Evolutionary conservation across 257 asterid species (phyloP).

Genomic region (Solanum chiquidenum): DNA sequence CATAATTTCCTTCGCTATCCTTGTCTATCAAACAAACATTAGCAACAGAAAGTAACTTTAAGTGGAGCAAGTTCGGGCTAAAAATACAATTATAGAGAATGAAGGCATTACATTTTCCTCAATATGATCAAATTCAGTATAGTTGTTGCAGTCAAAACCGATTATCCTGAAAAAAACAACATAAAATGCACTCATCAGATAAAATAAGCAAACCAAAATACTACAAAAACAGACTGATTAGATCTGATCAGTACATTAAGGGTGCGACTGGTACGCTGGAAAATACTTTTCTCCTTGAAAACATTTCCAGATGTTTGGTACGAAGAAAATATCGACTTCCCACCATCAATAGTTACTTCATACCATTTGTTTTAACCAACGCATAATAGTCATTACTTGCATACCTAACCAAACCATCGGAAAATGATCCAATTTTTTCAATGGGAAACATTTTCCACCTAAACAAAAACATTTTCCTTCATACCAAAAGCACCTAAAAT

Average conservation of each 20-base stretch:
- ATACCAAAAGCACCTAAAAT: neutral
- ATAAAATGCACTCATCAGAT: neutral
- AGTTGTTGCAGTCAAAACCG: neutral
- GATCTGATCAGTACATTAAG: too few species aligned
- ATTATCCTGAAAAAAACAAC: neutral
- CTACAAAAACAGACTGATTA: neutral
- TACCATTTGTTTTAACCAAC: too few species aligned
- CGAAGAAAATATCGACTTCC: too few species aligned
- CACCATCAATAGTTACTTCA: too few species aligned
- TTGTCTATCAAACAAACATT: neutral
- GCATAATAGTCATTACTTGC: too few species aligned
- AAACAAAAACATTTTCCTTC: neutral
- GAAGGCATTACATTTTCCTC: neutral
- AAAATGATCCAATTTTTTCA: too few species aligned
- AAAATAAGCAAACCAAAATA: neutral
- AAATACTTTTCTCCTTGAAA: too few species aligned
- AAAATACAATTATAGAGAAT: neutral
- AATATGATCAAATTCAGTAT: neutral
- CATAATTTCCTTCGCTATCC: neutral
- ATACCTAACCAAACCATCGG: too few species aligned
- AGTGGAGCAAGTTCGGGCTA: neutral
- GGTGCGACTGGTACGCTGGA: too few species aligned
- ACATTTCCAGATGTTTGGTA: too few species aligned
- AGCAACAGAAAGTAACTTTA: neutral
- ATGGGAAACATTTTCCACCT: too few species aligned